Conservation (phyloP, 2,329 filamentous ascomycete genomes). For the Penicillium decumbens region DNA sequence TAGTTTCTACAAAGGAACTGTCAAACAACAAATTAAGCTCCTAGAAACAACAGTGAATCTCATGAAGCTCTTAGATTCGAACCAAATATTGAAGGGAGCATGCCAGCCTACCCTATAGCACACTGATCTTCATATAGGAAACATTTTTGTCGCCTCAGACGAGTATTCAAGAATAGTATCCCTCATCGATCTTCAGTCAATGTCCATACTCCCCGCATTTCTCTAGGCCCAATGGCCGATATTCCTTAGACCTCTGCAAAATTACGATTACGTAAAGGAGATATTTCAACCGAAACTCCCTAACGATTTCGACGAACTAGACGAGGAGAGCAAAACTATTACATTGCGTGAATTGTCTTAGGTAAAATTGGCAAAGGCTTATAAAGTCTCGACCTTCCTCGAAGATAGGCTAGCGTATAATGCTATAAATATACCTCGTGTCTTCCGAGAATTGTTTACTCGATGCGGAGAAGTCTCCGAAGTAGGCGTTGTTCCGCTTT, state of each 20-base stretch:
- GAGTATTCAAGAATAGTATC: conserved; percentile 19
- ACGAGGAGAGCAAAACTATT: conserved; percentile 14
- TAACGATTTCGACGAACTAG: conserved; percentile 13
- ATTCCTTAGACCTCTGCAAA: conserved; percentile 22
- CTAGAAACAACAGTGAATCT: conserved; percentile 9
- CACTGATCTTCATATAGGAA: conserved; percentile 30
- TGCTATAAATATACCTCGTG: conserved; percentile 25
- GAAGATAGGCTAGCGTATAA: conserved; percentile 21
- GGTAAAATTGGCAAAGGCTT: conserved; percentile 26
- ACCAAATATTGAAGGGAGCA: conserved; percentile 6
- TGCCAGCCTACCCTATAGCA: conserved; percentile 23
- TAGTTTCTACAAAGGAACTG: conserved; percentile 8
- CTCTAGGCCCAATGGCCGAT: conserved; percentile 27
- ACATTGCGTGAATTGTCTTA: conserved; percentile 17
- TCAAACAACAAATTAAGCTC: conserved; percentile 12
- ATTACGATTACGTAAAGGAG: conserved; percentile 18
- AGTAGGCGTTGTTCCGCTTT: conserved; percentile 30
- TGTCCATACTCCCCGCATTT: conserved; percentile 26
- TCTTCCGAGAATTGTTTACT: conserved; percentile 32
- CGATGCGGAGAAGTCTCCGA: conserved; percentile 28
- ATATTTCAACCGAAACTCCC: conserved; percentile 15
- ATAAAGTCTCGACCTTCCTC: conserved; percentile 26
- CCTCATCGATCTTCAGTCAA: conserved; percentile 26
- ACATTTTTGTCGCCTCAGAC: conserved; percentile 25
- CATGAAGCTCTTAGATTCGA: conserved; percentile 15